phyloP scores from a whole-genome alignment of 2,329 filamentous ascomycete genomes.

The Torrubiellomyces zombiae region DNA sequence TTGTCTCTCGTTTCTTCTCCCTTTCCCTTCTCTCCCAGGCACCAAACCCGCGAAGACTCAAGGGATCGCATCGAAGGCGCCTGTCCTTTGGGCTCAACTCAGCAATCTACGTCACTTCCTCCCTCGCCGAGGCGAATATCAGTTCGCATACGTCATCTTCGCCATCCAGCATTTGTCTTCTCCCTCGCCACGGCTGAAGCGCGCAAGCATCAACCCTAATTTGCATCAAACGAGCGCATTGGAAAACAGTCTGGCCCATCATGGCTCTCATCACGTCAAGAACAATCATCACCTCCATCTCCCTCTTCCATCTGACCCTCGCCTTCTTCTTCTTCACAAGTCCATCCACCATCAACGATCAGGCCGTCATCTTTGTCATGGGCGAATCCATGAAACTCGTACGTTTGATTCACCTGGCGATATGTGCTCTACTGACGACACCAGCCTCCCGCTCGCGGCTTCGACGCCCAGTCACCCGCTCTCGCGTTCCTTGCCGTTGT shows the following conservation, averaged over 20 bases:
- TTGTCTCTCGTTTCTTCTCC: too few relatives aligned
- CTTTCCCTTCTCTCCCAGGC: too few relatives aligned
- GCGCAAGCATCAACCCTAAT: too few relatives aligned
- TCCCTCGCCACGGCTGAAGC: slow-evolving; percentile 3
- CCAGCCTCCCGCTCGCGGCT: slow-evolving; percentile 48
- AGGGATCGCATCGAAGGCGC: too few relatives aligned
- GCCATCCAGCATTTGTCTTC: background rate
- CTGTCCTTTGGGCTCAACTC: too few relatives aligned
- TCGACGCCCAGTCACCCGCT: slow-evolving; percentile 52
- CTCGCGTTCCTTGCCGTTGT: slow-evolving; percentile 58
- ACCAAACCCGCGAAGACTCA: too few relatives aligned
- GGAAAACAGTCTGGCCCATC: slow-evolving; percentile 12
- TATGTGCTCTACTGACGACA: background rate
- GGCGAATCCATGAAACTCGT: slow-evolving; percentile 76
- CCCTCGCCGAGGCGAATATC: background rate
- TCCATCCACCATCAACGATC: slow-evolving; percentile 57
- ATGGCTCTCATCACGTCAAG: slow-evolving; percentile 74
- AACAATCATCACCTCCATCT: slow-evolving; percentile 66
- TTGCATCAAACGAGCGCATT: too few relatives aligned
- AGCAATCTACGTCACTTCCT: background rate
- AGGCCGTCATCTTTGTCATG: slow-evolving; percentile 64
- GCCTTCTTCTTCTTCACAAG: slow-evolving; percentile 70
- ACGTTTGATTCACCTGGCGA: slow-evolving; percentile 11
- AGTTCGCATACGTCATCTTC: background rate
- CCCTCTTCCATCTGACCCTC: slow-evolving; percentile 69